phyloP scores from a whole-genome alignment of 495 filamentous ascomycete species.

The Penicillium longicatenatum region DNA sequence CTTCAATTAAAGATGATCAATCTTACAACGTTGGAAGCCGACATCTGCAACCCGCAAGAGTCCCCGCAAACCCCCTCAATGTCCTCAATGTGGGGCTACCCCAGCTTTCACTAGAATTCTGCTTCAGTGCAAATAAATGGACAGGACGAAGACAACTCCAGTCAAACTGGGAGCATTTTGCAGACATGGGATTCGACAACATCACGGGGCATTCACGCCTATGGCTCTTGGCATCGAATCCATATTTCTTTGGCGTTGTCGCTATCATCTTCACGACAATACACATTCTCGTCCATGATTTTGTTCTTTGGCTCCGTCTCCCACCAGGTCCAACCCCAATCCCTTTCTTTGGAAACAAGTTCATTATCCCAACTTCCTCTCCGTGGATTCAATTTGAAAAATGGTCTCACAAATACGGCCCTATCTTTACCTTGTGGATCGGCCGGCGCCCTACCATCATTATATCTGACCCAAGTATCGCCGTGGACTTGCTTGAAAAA shows the following conservation, averaged over 20 bases:
- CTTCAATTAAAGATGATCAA: too few relatives aligned
- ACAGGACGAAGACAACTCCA: neutral
- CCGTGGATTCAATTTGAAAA: conserved; percentile 65
- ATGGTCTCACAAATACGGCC: conserved; percentile 54
- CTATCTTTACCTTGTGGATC: conserved; percentile 64
- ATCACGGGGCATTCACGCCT: neutral
- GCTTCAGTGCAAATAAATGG: too few relatives aligned
- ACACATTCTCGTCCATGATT: conserved; percentile 15
- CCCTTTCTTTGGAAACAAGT: conserved; percentile 51
- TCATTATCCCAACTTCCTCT: conserved; percentile 49
- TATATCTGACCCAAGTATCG: conserved; percentile 62
- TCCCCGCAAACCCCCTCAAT: too few relatives aligned
- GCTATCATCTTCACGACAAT: neutral
- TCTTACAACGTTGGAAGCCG: too few relatives aligned
- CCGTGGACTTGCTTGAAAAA: conserved; percentile 59
- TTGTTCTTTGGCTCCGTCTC: conserved; percentile 13
- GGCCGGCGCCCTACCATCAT: conserved; percentile 64
- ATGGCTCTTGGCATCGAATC: neutral
- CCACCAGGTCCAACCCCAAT: conserved; percentile 16
- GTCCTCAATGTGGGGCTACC: too few relatives aligned
- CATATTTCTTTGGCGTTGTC: neutral
- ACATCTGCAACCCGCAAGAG: too few relatives aligned
- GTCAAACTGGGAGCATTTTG: neutral
- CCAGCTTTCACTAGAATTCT: too few relatives aligned
- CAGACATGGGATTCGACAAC: neutral